These are phyloP conservation scores for Acidiella bohemica DNA, from an alignment of 495 filamentous ascomycete genomes.

Conservation along the genomic window DNA sequence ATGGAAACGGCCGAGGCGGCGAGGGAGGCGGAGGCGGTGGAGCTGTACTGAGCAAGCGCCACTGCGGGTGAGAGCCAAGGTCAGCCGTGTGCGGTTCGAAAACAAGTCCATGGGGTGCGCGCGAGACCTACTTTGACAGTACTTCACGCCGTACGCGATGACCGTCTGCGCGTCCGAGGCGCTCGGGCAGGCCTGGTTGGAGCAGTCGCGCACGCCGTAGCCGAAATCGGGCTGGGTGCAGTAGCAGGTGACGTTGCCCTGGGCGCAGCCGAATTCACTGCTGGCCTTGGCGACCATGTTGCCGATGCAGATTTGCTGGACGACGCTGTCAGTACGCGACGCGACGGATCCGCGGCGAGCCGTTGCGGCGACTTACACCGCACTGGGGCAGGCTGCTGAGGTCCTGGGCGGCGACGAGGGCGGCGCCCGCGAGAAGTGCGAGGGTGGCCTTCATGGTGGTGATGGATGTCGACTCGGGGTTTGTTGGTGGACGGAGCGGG, in stretches of 20 bases:
- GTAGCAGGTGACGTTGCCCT: conserved; percentile 49
- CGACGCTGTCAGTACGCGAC: not conserved
- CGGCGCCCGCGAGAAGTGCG: conserved; percentile 26
- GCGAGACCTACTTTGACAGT: conserved; percentile 29
- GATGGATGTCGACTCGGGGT: not conserved
- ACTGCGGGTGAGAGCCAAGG: conserved; percentile 7
- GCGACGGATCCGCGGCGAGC: not conserved
- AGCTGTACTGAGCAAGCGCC: conserved; percentile 8
- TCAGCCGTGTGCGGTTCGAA: not conserved
- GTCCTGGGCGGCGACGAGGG: conserved; percentile 23
- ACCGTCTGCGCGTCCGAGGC: conserved; percentile 21
- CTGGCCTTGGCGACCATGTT: conserved; percentile 56
- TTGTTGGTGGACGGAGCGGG: conserved; percentile 2
- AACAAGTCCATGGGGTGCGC: no score
- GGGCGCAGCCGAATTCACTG: conserved; percentile 44
- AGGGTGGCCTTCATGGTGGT: conserved; percentile 28
- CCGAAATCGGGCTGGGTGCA: conserved; percentile 55
- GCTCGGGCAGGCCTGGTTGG: conserved; percentile 46
- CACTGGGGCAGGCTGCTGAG: conserved; percentile 19
- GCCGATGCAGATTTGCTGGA: conserved; percentile 53
- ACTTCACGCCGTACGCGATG: conserved; percentile 30
- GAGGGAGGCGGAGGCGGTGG: conserved; percentile 12
- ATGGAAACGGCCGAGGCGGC: conserved; percentile 14
- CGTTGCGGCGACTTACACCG: conserved; percentile 19
- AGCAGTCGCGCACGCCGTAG: conserved; percentile 71